Base-by-base conservation (phyloP, 768 basidiomycete species). In the Boletus barrowsii region DNA sequence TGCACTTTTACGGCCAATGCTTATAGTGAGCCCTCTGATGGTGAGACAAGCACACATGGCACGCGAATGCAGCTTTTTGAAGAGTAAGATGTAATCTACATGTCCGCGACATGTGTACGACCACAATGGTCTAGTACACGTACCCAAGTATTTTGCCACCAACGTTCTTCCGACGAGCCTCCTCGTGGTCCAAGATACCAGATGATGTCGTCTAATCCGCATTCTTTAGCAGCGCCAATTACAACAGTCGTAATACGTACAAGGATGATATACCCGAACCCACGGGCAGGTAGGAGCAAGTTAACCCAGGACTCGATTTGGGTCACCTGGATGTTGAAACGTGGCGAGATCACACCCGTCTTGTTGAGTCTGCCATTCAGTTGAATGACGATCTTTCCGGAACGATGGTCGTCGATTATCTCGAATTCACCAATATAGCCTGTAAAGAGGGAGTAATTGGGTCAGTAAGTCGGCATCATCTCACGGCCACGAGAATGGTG, bases 381-480 rank as follows among this genome's bases (percentile, higher is more conserved):
- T 77, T 99, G 95, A 65, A 98, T 83, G 67, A 99, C 95, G 62
- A 99, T 93, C 78, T 98, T 99, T 67, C 93, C 93, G 8, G 93
- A 87, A 56, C 96, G 94, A 75, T 98, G 97, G 79, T 99, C 97
- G 68, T 99, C 97, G 71, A 98, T 88, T 75, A 97, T 91, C 74
- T 97, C 95, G 68, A 97, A 97, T 79, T 98, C 94, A 65, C 93
- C 93, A 59, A 99, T 96, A 81, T 98, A 98, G 53, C 95, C 94
- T 95, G 59, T 8, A 43, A 20, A 36, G 39, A 24, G 24, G 30
- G 13, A 44, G 54, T 30, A 35, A 18, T 24, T 48, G 14, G 42
- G 42, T 59, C n/a, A 45, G 51, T 13, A 0, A 29, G 15, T 39
- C 42, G 15, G 32, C 11, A 39, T 22, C 24, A 4, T 17, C 11